Percentiles rank a stretch among this genome's conserved stretches.
Evolutionary conservation across 1,139 yeast genomes (phyloP).

Genomic region (Diutina neorugosa): DNA sequence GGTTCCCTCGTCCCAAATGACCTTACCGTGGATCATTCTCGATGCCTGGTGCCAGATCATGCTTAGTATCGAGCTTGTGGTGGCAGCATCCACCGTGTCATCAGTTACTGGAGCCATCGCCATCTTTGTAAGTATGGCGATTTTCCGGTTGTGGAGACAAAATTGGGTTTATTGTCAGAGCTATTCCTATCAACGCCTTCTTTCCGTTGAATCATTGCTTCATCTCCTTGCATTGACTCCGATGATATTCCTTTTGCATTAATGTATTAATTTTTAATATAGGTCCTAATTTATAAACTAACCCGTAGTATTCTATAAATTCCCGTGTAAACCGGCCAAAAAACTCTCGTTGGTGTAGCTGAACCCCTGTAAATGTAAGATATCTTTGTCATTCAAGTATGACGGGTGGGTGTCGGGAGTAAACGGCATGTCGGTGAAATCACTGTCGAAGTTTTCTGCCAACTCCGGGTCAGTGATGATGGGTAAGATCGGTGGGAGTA

Average conservation of each 20-base stretch:
- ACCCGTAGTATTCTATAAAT: neutral
- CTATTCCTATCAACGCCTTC: neutral
- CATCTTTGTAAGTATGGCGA: constrained; percentile 1
- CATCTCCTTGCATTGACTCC: neutral
- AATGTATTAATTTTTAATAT: neutral
- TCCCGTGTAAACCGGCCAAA: constrained; percentile 9
- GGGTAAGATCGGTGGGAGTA: constrained; percentile 73
- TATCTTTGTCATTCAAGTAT: constrained; percentile 9
- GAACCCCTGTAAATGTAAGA: constrained; percentile 31
- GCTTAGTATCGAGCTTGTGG: neutral
- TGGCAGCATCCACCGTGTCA: neutral
- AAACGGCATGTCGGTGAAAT: constrained; percentile 68
- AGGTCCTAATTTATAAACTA: neutral
- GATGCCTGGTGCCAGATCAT: neutral
- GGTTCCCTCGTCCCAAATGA: neutral
- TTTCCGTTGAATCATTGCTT: neutral
- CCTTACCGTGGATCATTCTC: neutral
- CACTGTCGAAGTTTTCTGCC: constrained; percentile 87
- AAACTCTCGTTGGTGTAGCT: constrained; percentile 32
- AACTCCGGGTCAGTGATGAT: constrained; percentile 71
- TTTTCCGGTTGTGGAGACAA: neutral
- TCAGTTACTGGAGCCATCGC: neutral
- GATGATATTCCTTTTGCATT: neutral
- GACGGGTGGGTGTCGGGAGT: constrained; percentile 19
- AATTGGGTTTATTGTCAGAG: neutral